These are phyloP conservation scores for Dactylonectria macrodidyma DNA, from an alignment of 2,329 filamentous ascomycete species.

Conservation along the genomic window DNA sequence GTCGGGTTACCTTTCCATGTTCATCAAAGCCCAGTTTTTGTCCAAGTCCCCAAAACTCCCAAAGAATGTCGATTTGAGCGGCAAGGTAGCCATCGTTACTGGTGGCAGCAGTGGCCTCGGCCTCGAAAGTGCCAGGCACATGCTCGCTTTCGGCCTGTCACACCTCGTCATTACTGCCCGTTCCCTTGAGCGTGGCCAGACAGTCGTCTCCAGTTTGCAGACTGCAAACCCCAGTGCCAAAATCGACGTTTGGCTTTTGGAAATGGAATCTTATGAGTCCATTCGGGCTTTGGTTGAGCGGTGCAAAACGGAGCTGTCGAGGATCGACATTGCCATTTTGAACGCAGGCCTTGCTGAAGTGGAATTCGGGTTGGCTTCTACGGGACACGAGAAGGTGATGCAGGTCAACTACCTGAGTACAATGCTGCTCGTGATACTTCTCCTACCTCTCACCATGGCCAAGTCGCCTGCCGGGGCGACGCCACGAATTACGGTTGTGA, in stretches of 20 bases:
- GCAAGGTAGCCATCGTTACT: slow-evolving; percentile 61
- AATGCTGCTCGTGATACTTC: slow-evolving; percentile 31
- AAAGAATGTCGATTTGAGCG: slow-evolving; percentile 42
- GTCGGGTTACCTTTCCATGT: not conserved
- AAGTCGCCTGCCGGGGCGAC: slow-evolving; percentile 26
- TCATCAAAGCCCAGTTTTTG: slow-evolving; percentile 2
- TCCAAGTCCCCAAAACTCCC: not conserved
- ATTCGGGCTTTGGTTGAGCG: slow-evolving; percentile 14
- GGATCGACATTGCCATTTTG: slow-evolving; percentile 22
- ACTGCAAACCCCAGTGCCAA: slow-evolving; percentile 4
- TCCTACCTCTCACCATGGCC: slow-evolving; percentile 37
- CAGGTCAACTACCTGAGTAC: slow-evolving; percentile 46
- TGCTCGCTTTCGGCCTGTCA: slow-evolving; percentile 55
- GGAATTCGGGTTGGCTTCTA: slow-evolving; percentile 11
- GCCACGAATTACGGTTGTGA: slow-evolving; percentile 46
- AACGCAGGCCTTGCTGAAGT: slow-evolving; percentile 28
- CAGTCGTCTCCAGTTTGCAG: slow-evolving; percentile 43
- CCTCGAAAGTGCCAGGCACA: slow-evolving; percentile 57
- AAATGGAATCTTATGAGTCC: slow-evolving; percentile 25
- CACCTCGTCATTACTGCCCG: slow-evolving; percentile 63
- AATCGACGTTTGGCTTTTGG: slow-evolving; percentile 22
- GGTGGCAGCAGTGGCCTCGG: slow-evolving; percentile 64
- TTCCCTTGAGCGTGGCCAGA: slow-evolving; percentile 51
- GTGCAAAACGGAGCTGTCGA: slow-evolving; percentile 4
- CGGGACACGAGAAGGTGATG: slow-evolving; percentile 41